Conservation (phyloP, 768 basidiomycete species). For the Paxillus rubicundulus region DNA sequence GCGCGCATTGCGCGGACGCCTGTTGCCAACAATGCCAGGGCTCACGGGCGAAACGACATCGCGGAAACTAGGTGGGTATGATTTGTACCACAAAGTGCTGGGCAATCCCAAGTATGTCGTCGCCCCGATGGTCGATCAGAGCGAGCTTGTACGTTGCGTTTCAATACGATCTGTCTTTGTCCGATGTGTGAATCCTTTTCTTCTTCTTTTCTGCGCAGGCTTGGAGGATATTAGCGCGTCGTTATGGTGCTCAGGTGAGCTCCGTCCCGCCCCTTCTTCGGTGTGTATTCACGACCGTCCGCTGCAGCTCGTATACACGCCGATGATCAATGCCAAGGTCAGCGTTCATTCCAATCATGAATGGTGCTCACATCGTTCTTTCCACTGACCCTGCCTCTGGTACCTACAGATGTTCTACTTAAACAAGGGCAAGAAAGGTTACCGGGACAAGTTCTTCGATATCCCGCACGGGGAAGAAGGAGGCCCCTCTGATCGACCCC, state of each 20-base stretch:
- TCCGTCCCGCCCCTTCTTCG: background rate
- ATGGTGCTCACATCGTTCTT: background rate
- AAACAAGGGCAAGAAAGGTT: conserved; percentile 34
- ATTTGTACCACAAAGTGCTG: conserved; percentile 76
- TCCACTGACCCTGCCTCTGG: background rate
- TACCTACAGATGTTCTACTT: conserved; percentile 56
- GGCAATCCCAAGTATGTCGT: conserved; percentile 88
- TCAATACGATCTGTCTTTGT: background rate
- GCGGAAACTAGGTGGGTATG: conserved; percentile 67
- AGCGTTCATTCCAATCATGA: background rate
- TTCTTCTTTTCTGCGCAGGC: conserved; percentile 49
- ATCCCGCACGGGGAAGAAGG: conserved; percentile 80
- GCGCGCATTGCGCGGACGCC: background rate
- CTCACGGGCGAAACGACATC: background rate
- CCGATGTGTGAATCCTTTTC: background rate
- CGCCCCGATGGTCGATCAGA: conserved; percentile 99
- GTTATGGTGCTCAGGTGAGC: conserved; percentile 75
- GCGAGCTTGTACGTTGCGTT: conserved; percentile 72
- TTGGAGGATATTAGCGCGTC: conserved; percentile 80
- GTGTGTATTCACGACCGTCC: background rate
- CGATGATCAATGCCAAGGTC: conserved; percentile 97
- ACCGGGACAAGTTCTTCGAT: conserved; percentile 68
- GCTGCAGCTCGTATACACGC: conserved; percentile 81
- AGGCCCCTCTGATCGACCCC: conserved; percentile 65
- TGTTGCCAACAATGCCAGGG: background rate